Conservation (phyloP, 352 stramenopile species). For the Pythium sukuiense region DNA sequence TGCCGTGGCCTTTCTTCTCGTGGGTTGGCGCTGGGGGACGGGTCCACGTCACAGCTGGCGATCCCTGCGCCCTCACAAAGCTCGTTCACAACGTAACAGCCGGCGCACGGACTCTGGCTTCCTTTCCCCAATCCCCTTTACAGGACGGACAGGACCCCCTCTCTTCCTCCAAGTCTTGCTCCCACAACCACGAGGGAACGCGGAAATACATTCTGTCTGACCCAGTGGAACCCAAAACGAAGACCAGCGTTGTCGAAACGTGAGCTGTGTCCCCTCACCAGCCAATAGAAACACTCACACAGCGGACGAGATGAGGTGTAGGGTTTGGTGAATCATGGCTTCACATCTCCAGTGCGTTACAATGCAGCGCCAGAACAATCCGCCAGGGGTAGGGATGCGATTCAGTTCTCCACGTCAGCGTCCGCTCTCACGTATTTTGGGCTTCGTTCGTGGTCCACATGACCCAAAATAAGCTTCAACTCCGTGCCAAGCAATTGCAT, state of each 20-base stretch:
- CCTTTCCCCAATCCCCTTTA: slow-evolving; percentile 4
- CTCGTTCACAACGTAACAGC: slow-evolving; percentile 14
- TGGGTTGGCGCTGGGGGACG: background rate
- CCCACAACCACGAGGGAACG: slow-evolving; percentile 4
- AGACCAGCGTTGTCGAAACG: slow-evolving; percentile 14
- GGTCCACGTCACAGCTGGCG: slow-evolving; percentile 20
- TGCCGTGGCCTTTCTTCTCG: background rate
- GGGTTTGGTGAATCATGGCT: slow-evolving; percentile 6
- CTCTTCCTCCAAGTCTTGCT: slow-evolving; percentile 6
- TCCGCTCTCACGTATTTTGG: background rate
- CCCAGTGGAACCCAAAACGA: background rate
- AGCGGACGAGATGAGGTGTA: slow-evolving; percentile 6
- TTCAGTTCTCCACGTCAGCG: slow-evolving; percentile 2
- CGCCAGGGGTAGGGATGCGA: background rate
- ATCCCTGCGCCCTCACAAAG: background rate
- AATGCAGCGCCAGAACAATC: slow-evolving; percentile 6
- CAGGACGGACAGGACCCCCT: background rate
- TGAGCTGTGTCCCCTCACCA: slow-evolving; percentile 18
- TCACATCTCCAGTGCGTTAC: slow-evolving; percentile 10
- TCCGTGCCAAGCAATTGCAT: background rate
- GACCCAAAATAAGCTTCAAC: slow-evolving; percentile 12
- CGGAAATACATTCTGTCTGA: background rate
- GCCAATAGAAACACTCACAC: slow-evolving; percentile 7
- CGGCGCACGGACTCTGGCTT: slow-evolving; percentile 14
- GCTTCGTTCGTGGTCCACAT: background rate